Percentiles rank a stretch among this genome's conserved stretches.
These are phyloP conservation scores for Cystoisospora suis DNA, from an alignment of 169 alveolate genomes.

Conservation along the genomic window DNA sequence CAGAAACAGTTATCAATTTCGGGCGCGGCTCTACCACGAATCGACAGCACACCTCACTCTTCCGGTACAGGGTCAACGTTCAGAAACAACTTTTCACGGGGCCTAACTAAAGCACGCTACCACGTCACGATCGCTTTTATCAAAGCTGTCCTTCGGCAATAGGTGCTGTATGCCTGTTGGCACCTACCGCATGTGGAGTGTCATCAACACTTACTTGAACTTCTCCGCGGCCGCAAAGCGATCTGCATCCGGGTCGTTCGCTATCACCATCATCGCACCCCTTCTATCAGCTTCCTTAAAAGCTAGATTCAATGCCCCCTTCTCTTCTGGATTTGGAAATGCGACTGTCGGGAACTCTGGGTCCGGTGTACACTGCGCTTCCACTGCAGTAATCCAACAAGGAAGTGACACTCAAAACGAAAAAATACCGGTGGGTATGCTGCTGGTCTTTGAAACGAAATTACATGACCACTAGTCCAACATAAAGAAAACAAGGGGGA, in stretches of 20 bases:
- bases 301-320: slow-evolving; percentile 78
- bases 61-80: too few species aligned
- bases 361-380: slow-evolving; percentile 78
- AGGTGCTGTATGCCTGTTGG: too few species aligned
- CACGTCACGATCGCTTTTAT: too few species aligned
- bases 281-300: slow-evolving; percentile 72
- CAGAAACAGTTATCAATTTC: too few species aligned
- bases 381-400: too few species aligned
- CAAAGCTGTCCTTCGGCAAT: too few species aligned
- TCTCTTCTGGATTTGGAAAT: slow-evolving; percentile 84
- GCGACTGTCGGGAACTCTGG: slow-evolving; percentile 84
- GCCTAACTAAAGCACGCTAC: too few species aligned
- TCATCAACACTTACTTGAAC: slow-evolving; percentile 63
- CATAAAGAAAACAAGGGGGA: neutral
- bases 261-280: slow-evolving; percentile 75
- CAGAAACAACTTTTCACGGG: too few species aligned
- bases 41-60: too few species aligned
- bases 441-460: neutral
- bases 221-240: slow-evolving; percentile 83
- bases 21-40: too few species aligned
- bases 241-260: slow-evolving; percentile 90
- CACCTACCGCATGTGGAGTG: neutral
- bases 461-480: neutral
- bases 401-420: too few species aligned
- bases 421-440: too few species aligned